phyloP scores from a whole-genome alignment of 2,329 filamentous ascomycete species.

The Sphaerulina populicola region DNA sequence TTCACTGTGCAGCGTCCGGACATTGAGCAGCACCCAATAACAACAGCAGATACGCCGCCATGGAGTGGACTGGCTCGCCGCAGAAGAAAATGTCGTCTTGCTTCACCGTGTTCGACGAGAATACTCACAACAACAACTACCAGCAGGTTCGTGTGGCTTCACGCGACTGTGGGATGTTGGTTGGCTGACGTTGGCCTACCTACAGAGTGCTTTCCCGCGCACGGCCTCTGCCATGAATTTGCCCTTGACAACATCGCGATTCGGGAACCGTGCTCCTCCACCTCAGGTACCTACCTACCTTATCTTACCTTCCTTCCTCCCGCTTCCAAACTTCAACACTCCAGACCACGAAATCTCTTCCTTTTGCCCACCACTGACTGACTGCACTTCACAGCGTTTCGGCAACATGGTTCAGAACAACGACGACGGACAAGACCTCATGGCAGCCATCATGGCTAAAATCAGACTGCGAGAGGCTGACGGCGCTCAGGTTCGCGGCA shows the following conservation, averaged over 20 bases:
- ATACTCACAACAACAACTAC: conserved; percentile 12
- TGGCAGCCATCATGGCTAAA: conserved; percentile 67
- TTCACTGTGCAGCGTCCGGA: neutral
- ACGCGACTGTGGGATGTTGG: neutral
- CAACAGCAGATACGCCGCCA: conserved; percentile 10
- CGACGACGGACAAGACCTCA: conserved; percentile 8
- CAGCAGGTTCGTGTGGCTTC: conserved; percentile 15
- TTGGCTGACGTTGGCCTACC: conserved; percentile 12
- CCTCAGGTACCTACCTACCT: conserved; percentile 11
- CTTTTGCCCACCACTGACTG: conserved; percentile 18
- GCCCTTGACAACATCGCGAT: conserved; percentile 34
- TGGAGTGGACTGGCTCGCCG: conserved; percentile 23
- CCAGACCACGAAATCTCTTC: conserved; percentile 16
- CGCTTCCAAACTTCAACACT: neutral
- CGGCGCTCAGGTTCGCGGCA: conserved; percentile 28
- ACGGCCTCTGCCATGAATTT: conserved; percentile 20
- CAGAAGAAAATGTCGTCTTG: conserved; percentile 19
- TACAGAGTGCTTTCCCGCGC: conserved; percentile 22
- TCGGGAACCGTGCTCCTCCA: conserved; percentile 28
- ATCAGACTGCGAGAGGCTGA: conserved; percentile 53
- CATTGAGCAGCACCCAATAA: neutral
- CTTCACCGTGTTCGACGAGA: conserved; percentile 23
- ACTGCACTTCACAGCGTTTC: conserved; percentile 6
- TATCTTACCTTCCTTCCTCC: no score
- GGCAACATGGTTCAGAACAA: conserved; percentile 10